Evolutionary conservation across 257 asterid species (phyloP).

Genomic region (Leptodermis oblonga): DNA sequence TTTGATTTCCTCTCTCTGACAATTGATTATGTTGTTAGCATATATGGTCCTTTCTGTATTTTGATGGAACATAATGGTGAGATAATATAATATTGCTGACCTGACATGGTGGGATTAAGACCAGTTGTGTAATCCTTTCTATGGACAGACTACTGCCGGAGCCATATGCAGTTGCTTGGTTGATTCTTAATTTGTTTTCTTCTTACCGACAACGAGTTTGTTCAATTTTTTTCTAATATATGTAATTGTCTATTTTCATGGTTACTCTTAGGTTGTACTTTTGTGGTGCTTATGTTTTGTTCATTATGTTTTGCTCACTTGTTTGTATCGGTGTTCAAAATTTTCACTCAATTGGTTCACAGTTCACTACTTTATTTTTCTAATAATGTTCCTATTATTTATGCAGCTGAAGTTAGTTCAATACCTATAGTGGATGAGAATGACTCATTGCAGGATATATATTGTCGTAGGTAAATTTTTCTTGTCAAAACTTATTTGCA

Average conservation of each 20-base stretch:
- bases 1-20: neutral
- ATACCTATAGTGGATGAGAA: conserved; percentile 72
- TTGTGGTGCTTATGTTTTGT: neutral
- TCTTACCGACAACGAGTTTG: neutral
- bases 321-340: neutral
- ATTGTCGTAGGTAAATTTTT: conserved; percentile 53
- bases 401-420: conserved; percentile 66
- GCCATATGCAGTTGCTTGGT: neutral
- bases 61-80: too few relatives aligned
- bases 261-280: neutral
- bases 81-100: too few relatives aligned
- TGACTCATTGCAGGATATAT: conserved; percentile 67
- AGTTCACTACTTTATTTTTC: neutral
- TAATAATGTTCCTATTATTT: conserved; percentile 5
- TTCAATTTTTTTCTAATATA: neutral
- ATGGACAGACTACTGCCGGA: neutral
- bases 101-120: too few relatives aligned
- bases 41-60: neutral
- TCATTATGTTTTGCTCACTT: neutral
- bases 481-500: neutral
- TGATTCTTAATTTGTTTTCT: neutral
- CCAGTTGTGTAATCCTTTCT: too few relatives aligned
- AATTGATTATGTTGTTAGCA: neutral
- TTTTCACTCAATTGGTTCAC: neutral
- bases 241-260: neutral